Percentiles rank a stretch among this genome's conserved stretches.
Conservation (phyloP, 2,329 filamentous ascomycete genomes). For the Venturia aucupariae region DNA sequence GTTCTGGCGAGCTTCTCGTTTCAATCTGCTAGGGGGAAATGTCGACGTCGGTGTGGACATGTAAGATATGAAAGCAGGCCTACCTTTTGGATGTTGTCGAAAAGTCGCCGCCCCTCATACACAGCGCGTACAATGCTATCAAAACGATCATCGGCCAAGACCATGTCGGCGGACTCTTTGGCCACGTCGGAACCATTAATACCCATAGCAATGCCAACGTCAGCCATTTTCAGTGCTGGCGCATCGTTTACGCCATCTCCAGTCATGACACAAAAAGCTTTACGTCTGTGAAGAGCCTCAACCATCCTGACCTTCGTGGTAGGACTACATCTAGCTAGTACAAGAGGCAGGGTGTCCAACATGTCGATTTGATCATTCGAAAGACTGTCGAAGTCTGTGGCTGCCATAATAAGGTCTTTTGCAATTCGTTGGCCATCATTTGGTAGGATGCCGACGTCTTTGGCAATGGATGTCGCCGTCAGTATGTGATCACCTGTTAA, state of each 20-base stretch:
- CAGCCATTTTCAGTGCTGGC: conserved; percentile 31
- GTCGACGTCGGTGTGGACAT: no score
- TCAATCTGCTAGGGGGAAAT: no score
- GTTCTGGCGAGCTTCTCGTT: conserved; percentile 22
- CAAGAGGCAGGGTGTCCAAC: conserved; percentile 33
- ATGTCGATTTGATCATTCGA: conserved; percentile 34
- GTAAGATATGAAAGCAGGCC: no score
- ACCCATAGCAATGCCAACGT: conserved; percentile 36
- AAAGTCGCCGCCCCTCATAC: conserved; percentile 31
- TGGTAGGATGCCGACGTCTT: conserved; percentile 37
- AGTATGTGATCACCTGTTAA: conserved; percentile 39
- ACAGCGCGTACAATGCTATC: conserved; percentile 34
- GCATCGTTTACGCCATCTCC: conserved; percentile 35
- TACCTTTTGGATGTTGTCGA: conserved; percentile 35
- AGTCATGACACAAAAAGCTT: conserved; percentile 35
- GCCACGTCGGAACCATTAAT: conserved; percentile 30
- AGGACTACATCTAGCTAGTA: conserved; percentile 38
- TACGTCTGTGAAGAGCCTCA: conserved; percentile 30
- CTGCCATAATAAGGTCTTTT: conserved; percentile 31
- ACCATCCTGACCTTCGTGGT: conserved; percentile 41
- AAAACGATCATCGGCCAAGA: conserved; percentile 34
- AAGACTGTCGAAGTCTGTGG: conserved; percentile 36
- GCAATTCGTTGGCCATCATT: conserved; percentile 24
- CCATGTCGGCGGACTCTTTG: conserved; percentile 33
- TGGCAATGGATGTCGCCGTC: conserved; percentile 39